These are phyloP conservation scores for Porphyrellus cyaneotinctus DNA, from an alignment of 768 basidiomycete species.

Conservation along the genomic window DNA sequence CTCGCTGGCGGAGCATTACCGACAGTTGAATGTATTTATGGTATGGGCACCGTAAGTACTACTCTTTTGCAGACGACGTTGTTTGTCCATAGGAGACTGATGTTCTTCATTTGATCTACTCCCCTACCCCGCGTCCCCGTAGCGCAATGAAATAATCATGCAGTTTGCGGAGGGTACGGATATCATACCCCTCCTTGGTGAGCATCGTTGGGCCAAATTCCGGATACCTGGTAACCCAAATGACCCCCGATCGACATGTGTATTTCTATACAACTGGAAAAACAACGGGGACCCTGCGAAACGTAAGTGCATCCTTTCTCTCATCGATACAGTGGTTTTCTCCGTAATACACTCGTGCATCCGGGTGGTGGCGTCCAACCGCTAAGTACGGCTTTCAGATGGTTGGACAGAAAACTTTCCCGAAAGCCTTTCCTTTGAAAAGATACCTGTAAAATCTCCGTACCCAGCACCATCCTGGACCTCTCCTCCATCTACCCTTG, in stretches of 20 bases:
- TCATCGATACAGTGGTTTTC: neutral
- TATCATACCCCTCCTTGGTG: constrained; percentile 27
- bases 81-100: neutral
- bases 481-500: constrained; percentile 15
- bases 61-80: neutral
- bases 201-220: constrained; percentile 23
- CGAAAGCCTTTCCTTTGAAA: neutral
- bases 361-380: neutral
- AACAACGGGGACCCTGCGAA: constrained; percentile 29
- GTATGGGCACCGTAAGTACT: constrained; percentile 31
- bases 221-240: neutral
- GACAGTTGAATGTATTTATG: constrained; percentile 22
- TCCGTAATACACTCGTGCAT: neutral
- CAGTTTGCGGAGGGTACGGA: constrained; percentile 24
- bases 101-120: neutral
- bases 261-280: constrained; percentile 31
- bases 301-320: constrained; percentile 18
- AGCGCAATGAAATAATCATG: constrained; percentile 30
- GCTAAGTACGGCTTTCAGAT: constrained; percentile 12
- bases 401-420: constrained; percentile 28
- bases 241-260: constrained; percentile 15
- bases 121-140: neutral
- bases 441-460: constrained; percentile 21
- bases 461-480: constrained; percentile 28
- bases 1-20: constrained; percentile 9